These are phyloP conservation scores for Podaxis sp. DNA, from an alignment of 768 basidiomycete species.

Conservation along the genomic window DNA sequence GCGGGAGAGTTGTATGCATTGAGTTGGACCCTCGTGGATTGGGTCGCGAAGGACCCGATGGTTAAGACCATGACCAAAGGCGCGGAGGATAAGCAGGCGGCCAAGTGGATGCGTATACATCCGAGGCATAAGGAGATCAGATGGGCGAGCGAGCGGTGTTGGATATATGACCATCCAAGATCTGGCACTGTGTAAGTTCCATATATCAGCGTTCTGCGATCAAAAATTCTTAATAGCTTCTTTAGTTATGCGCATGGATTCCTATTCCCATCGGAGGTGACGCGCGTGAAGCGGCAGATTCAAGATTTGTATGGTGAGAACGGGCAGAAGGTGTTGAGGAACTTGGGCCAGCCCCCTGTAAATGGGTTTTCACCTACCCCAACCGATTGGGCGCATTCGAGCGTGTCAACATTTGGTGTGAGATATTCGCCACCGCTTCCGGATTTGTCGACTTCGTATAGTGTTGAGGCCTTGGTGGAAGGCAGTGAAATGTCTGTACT, in stretches of 20 bases:
- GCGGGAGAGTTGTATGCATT: slow-evolving; percentile 91
- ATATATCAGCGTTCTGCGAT: slow-evolving; percentile 3
- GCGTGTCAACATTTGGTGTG: slow-evolving; percentile 80
- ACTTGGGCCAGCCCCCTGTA: slow-evolving; percentile 22
- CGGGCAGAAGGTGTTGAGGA: slow-evolving; percentile 28
- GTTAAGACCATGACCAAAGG: slow-evolving; percentile 70
- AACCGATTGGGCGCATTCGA: slow-evolving; percentile 73
- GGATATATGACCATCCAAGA: slow-evolving; percentile 98
- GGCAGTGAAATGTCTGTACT: slow-evolving; percentile 81
- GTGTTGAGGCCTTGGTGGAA: slow-evolving; percentile 91
- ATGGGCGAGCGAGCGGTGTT: slow-evolving; percentile 92
- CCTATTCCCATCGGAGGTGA: slow-evolving; percentile 86
- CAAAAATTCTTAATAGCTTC: slow-evolving; percentile 11
- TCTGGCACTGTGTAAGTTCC: slow-evolving; percentile 82
- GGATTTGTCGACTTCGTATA: slow-evolving; percentile 63
- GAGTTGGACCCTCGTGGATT: slow-evolving; percentile 84
- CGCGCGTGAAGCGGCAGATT: slow-evolving; percentile 60
- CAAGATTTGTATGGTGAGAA: slow-evolving; percentile 47
- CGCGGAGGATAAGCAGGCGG: slow-evolving; percentile 91
- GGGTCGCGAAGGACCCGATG: slow-evolving; percentile 73
- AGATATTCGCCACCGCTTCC: slow-evolving; percentile 69
- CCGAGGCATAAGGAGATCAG: slow-evolving; percentile 76
- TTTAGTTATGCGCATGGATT: slow-evolving; percentile 90
- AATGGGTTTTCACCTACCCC: slow-evolving; percentile 42
- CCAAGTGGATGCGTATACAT: slow-evolving; percentile 89